Evolutionary conservation across 768 basidiomycete genomes (phyloP).

Genomic region (Xerocomellus amylosporus): DNA sequence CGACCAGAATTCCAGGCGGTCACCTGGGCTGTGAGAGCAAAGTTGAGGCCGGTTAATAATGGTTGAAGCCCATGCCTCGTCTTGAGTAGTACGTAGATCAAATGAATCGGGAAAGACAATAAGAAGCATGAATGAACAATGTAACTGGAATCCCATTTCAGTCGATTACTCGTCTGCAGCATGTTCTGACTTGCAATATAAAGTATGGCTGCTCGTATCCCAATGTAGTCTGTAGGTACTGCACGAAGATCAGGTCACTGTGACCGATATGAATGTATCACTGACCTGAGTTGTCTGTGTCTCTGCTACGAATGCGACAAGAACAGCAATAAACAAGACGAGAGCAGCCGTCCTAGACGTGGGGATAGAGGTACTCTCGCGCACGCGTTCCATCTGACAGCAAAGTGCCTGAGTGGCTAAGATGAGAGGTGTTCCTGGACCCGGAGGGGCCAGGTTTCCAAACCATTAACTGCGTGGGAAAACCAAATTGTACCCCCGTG

Average conservation of each 20-base stretch:
- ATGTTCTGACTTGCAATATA: slow-evolving; percentile 60
- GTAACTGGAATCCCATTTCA: slow-evolving; percentile 50
- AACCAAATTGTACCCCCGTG: too few relatives aligned
- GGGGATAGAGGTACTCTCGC: neutral
- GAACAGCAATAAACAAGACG: slow-evolving; percentile 53
- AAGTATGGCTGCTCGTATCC: slow-evolving; percentile 88
- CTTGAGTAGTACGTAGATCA: slow-evolving; percentile 57
- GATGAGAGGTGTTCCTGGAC: neutral
- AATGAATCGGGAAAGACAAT: slow-evolving; percentile 79
- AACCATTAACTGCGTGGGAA: too few relatives aligned
- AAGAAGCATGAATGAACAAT: slow-evolving; percentile 81
- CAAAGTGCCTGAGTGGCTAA: neutral
- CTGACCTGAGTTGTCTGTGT: slow-evolving; percentile 73
- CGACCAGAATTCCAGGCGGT: slow-evolving; percentile 5
- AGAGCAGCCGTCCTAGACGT: slow-evolving; percentile 43
- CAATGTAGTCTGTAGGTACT: slow-evolving; percentile 79
- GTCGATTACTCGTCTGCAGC: neutral
- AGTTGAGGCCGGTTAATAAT: slow-evolving; percentile 50
- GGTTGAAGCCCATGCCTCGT: slow-evolving; percentile 47
- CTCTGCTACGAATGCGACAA: slow-evolving; percentile 75
- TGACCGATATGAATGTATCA: neutral
- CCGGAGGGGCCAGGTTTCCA: too few relatives aligned
- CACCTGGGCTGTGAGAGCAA: slow-evolving; percentile 41
- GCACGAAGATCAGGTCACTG: slow-evolving; percentile 6
- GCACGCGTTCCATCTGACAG: slow-evolving; percentile 3